phyloP scores from a whole-genome alignment of 2,329 filamentous ascomycete genomes.

The Nemania sp. region DNA sequence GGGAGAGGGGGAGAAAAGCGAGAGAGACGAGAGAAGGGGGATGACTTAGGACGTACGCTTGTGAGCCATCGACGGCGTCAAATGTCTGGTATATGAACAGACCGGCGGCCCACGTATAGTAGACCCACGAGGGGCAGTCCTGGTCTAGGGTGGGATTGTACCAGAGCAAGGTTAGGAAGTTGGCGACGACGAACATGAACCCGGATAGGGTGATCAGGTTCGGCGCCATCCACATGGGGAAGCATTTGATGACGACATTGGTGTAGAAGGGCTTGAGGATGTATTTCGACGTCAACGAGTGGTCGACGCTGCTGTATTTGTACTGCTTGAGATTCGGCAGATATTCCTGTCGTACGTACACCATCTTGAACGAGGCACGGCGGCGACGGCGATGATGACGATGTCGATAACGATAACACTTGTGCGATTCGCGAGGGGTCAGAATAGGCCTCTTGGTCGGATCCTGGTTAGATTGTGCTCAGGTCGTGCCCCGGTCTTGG shows the following conservation, averaged over 20 bases:
- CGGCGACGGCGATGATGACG: no score
- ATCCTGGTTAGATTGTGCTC: neutral
- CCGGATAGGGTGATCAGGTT: slow-evolving; percentile 88
- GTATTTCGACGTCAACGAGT: slow-evolving; percentile 87
- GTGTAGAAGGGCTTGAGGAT: slow-evolving; percentile 98
- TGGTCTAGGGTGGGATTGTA: slow-evolving; percentile 93
- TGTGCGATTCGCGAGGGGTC: neutral
- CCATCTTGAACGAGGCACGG: slow-evolving; percentile 61
- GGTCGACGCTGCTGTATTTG: slow-evolving; percentile 93
- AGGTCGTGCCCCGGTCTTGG: neutral
- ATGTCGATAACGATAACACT: neutral
- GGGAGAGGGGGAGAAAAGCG: slow-evolving; percentile 10
- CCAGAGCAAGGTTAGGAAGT: slow-evolving; percentile 91
- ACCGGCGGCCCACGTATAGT: slow-evolving; percentile 86
- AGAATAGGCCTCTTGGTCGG: no score
- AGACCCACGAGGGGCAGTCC: slow-evolving; percentile 94
- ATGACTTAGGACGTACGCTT: slow-evolving; percentile 71
- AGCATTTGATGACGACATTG: slow-evolving; percentile 89
- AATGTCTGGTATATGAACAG: slow-evolving; percentile 98
- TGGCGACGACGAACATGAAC: slow-evolving; percentile 86
- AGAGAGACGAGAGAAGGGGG: slow-evolving; percentile 6
- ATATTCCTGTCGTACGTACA: slow-evolving; percentile 91
- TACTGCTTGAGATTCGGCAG: slow-evolving; percentile 89
- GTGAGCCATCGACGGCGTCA: slow-evolving; percentile 92
- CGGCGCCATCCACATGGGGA: slow-evolving; percentile 93